Percentiles rank a stretch among this genome's conserved stretches.
Conservation (phyloP, 768 basidiomycete genomes). For the Termitomyces sp. region DNA sequence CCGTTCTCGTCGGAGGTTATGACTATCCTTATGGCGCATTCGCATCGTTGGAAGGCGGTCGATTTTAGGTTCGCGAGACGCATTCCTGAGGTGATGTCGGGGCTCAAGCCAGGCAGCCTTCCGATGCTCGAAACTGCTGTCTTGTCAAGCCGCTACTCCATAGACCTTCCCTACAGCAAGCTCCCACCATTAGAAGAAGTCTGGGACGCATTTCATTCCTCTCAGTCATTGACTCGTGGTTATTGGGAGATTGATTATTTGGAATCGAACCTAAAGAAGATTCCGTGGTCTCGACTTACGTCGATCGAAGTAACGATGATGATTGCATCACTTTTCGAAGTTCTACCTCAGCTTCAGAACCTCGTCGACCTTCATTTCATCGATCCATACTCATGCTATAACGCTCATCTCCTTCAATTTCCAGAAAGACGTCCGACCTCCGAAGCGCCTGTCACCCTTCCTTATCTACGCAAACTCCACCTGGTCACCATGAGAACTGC, state of each 20-base stretch:
- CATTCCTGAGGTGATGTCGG: background rate
- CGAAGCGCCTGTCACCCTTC: background rate
- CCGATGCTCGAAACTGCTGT: conserved; percentile 1
- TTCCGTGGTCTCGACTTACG: background rate
- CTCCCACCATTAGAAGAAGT: background rate
- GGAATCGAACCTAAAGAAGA: background rate
- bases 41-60: conserved; percentile 8
- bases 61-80: conserved; percentile 3
- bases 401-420: background rate
- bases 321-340: background rate
- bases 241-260: conserved; percentile 7
- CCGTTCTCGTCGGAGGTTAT: background rate
- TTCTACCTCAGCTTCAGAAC: conserved; percentile 1
- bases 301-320: conserved; percentile 1
- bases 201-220: conserved; percentile 1
- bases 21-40: conserved; percentile 3
- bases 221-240: background rate
- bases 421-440: no score
- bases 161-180: background rate
- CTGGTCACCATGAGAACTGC: background rate
- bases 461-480: conserved; percentile 1
- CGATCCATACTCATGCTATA: background rate
- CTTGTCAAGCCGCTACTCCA: background rate
- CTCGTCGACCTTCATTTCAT: background rate
- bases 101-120: background rate